Conservation (phyloP, 768 basidiomycete genomes). For the Boletus sp. region DNA sequence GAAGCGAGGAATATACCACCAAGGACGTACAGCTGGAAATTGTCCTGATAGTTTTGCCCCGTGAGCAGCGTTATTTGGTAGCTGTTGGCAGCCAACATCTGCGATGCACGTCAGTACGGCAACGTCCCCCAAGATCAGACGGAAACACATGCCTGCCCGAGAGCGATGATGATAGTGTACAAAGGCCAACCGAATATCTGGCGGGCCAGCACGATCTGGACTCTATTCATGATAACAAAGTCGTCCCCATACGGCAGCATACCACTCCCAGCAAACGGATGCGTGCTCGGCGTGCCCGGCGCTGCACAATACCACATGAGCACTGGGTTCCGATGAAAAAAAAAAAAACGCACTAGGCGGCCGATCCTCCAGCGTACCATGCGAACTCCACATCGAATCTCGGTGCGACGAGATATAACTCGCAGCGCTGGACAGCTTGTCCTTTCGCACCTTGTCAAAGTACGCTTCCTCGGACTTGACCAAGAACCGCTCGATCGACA, state of each 20-base stretch:
- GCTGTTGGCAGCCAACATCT: conserved; percentile 89
- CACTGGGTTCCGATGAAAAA: conserved; percentile 12
- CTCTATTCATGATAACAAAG: conserved; percentile 71
- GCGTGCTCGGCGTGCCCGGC: conserved; percentile 48
- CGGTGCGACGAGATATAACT: conserved; percentile 76
- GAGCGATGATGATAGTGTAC: conserved; percentile 84
- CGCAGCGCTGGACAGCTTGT: conserved; percentile 80
- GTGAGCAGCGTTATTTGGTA: conserved; percentile 93
- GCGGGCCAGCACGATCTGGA: conserved; percentile 82
- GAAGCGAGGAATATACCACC: conserved; percentile 84
- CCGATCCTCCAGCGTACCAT: conserved; percentile 50
- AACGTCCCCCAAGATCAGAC: neutral
- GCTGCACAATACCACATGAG: conserved; percentile 21
- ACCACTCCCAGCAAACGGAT: conserved; percentile 45
- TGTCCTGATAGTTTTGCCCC: conserved; percentile 79
- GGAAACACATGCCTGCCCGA: conserved; percentile 62
- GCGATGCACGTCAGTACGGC: conserved; percentile 2
- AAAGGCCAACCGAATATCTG: conserved; percentile 86
- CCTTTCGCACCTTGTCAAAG: conserved; percentile 87
- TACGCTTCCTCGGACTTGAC: conserved; percentile 91
- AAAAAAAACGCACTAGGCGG: conserved; percentile 61
- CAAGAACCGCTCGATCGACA: conserved; percentile 90
- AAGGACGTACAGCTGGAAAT: conserved; percentile 86
- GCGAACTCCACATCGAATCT: conserved; percentile 81
- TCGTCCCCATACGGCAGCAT: conserved; percentile 56